These are phyloP conservation scores for Brassica incana DNA, from an alignment of 345 rosid genomes.

Conservation along the genomic window DNA sequence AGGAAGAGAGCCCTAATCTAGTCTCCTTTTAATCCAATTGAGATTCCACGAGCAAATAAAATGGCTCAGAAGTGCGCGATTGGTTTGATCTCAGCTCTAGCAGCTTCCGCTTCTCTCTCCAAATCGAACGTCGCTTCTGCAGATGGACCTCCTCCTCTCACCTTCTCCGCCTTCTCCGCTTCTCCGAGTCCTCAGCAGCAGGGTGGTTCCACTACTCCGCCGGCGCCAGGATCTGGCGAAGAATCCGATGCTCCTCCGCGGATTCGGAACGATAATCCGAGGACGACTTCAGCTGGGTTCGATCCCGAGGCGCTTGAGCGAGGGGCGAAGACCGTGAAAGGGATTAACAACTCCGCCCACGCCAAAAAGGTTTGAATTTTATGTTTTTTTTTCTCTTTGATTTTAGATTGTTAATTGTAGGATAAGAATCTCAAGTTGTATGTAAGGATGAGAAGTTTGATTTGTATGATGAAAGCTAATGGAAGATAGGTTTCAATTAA, in stretches of 20 bases:
- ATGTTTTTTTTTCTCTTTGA: neutral
- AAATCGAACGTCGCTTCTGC: slow-evolving; percentile 48
- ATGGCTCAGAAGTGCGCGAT: slow-evolving; percentile 66
- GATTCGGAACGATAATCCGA: slow-evolving; percentile 69
- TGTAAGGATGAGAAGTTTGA: no score
- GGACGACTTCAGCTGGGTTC: slow-evolving; percentile 83
- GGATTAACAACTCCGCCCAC: slow-evolving; percentile 62
- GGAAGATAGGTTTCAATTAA: neutral
- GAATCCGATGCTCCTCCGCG: slow-evolving; percentile 45
- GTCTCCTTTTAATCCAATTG: neutral
- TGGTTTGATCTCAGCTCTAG: slow-evolving; percentile 65
- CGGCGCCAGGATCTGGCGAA: slow-evolving; percentile 40
- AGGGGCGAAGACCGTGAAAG: slow-evolving; percentile 71
- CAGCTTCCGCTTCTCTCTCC: slow-evolving; percentile 59
- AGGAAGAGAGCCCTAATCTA: neutral
- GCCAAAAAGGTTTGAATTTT: slow-evolving; percentile 64
- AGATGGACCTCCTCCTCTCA: slow-evolving; percentile 71
- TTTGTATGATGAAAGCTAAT: slow-evolving; percentile 1
- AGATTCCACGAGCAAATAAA: neutral
- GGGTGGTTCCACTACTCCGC: slow-evolving; percentile 19
- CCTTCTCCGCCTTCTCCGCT: slow-evolving; percentile 46
- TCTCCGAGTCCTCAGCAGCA: slow-evolving; percentile 39
- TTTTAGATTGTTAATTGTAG: neutral
- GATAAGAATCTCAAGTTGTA: neutral
- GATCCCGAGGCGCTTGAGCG: slow-evolving; percentile 93